Base-by-base conservation (phyloP, 352 stramenopile species). In the Phytophthora vignae region DNA sequence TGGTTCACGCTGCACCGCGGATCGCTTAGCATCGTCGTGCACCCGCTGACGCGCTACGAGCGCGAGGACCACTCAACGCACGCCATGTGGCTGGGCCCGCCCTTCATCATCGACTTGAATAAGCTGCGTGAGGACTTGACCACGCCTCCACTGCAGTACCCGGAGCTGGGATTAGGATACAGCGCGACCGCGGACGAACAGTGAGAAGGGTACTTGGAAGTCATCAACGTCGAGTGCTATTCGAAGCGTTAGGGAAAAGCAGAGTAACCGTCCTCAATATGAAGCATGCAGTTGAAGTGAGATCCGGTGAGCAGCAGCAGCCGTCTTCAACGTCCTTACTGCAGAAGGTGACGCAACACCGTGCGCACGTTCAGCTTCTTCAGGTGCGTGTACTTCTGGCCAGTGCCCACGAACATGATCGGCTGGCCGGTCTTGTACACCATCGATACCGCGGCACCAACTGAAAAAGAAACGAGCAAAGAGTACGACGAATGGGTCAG, bases 351-450 rank as follows among this genome's bases (percentile, higher is more conserved):
- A 67, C 98, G 95, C 46, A 99, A 82, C n/a, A 99, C 95, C 19
- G 94, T 97, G 67, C 88, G 87, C 42, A 98, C 97, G 78, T 98
- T 99, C 48, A 99, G 87, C 74, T 98, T 98, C 86, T 99, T 98
- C 57, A 99, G 78, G 77, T 99, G 97, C 74, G 98, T 99, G 87
- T 99, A 99, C 84, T 99, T 99, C 81, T 99, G 98, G 17, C 98
- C 98, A 29, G 97, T 99, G 60, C 98, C 98, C 38, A 99, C 96
- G 83, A 99, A 99, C 66, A 99, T 94, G 82, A 99, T 99, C 21
- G 98, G 98, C 67, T 99, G 94, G 33, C 97, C 97, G 4, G 98
- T 99, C 78, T 98, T 97, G 89, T 99, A 99, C 11, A 98, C 98
- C 93, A 99, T 98, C 42, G 97, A 99, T 49, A 99, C 84, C 1